Percentiles rank a stretch among this genome's conserved stretches.
Conservation (phyloP, 2,329 filamentous ascomycete species). For the Talaromyces sp. region DNA sequence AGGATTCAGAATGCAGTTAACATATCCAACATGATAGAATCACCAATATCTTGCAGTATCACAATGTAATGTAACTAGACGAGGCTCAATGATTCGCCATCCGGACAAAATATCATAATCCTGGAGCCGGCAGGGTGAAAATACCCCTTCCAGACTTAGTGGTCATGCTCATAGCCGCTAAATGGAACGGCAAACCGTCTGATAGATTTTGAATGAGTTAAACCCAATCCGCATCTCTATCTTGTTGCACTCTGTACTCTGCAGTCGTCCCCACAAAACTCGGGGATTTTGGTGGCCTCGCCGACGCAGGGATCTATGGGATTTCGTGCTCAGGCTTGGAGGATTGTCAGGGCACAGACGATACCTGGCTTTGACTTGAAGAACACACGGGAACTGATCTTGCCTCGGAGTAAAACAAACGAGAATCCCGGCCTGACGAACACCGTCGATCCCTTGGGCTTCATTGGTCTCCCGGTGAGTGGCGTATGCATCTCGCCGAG, state of each 20-base stretch:
- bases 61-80: not conserved
- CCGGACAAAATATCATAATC: not conserved
- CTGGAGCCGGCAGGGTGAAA: not conserved
- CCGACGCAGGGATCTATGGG: not conserved
- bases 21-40: not conserved
- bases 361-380: not conserved
- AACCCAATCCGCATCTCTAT: not conserved
- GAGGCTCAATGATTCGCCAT: not conserved
- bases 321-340: too few species aligned
- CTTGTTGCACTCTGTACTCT: slow-evolving; percentile 4
- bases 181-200: slow-evolving; percentile 4
- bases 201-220: slow-evolving; percentile 2
- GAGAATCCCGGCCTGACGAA: not conserved
- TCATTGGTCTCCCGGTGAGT: not conserved
- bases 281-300: not conserved
- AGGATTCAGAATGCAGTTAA: too few species aligned
- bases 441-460: not conserved
- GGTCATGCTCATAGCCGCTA: not conserved
- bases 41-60: too few species aligned
- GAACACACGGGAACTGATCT: too few species aligned
- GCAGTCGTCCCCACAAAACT: not conserved
- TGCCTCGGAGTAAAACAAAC: too few species aligned
- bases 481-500: not conserved
- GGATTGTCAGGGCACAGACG: too few species aligned
- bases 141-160: not conserved